Evolutionary conservation across 1,284 basidiomycete genomes (phyloP).

Genomic region (Ganoderma multipileum): DNA sequence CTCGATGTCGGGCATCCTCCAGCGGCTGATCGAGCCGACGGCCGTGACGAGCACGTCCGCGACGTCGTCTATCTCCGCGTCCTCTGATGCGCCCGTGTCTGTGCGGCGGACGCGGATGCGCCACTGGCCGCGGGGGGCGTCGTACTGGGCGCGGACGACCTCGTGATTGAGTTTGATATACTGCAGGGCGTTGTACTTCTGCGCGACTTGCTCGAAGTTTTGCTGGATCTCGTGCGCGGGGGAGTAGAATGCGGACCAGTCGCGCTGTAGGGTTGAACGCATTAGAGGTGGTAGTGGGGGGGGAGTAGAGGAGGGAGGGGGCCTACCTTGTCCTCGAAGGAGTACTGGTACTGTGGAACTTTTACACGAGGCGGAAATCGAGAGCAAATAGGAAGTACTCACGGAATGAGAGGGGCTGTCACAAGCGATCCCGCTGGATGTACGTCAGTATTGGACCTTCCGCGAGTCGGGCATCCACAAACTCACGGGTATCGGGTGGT

Average conservation of each 20-base stretch:
- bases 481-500: slow-evolving; percentile 41
- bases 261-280: too few relatives aligned
- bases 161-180: slow-evolving; percentile 63
- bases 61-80: slow-evolving; percentile 56
- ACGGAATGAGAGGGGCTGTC: slow-evolving; percentile 62
- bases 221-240: slow-evolving; percentile 61
- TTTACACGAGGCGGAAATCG: neutral
- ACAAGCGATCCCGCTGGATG: slow-evolving; percentile 53
- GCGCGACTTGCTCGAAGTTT: slow-evolving; percentile 59
- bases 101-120: slow-evolving; percentile 49
- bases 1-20: slow-evolving; percentile 65
- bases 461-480: neutral
- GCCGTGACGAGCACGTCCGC: slow-evolving; percentile 61
- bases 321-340: slow-evolving; percentile 58
- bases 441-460: slow-evolving; percentile 17
- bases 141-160: slow-evolving; percentile 55
- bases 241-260: slow-evolving; percentile 59
- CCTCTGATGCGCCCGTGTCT: slow-evolving; percentile 41
- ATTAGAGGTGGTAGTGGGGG: too few relatives aligned
- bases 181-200: slow-evolving; percentile 58
- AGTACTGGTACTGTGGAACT: slow-evolving; percentile 60
- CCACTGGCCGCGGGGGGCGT: slow-evolving; percentile 60
- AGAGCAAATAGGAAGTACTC: slow-evolving; percentile 28
- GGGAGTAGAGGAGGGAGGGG: neutral
- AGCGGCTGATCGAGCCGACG: slow-evolving; percentile 56